These are phyloP conservation scores for Russula griseocarnosa DNA, from an alignment of 768 basidiomycete genomes.

Conservation along the genomic window DNA sequence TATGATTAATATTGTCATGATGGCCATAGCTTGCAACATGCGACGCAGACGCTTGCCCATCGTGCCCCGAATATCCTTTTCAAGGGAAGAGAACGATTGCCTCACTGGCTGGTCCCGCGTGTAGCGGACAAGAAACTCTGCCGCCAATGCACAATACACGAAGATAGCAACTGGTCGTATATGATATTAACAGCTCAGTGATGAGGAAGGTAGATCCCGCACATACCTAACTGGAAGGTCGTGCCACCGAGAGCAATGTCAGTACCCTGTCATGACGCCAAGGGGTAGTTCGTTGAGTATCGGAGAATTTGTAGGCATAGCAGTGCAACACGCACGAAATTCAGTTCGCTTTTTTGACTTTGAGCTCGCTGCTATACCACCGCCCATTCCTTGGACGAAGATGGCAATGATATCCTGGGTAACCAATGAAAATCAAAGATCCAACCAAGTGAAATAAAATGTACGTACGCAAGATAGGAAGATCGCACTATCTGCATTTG, in stretches of 20 bases:
- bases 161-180: constrained; percentile 15
- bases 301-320: background rate
- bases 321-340: background rate
- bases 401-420: constrained; percentile 25
- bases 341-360: background rate
- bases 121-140: constrained; percentile 22
- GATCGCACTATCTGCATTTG: constrained; percentile 7
- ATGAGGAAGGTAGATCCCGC: background rate
- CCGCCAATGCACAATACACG: constrained; percentile 15
- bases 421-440: background rate
- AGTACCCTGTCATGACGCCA: constrained; percentile 4
- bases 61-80: background rate
- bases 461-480: constrained; percentile 23
- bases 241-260: constrained; percentile 24
- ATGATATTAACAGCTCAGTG: background rate
- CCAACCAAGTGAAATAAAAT: background rate
- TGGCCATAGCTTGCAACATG: constrained; percentile 14
- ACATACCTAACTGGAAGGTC: constrained; percentile 21
- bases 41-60: constrained; percentile 8
- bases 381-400: constrained; percentile 15
- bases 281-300: background rate
- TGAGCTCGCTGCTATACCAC: constrained; percentile 13
- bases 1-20: constrained; percentile 22
- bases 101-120: constrained; percentile 11
- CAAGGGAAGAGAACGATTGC: background rate